Percentiles rank a stretch among this genome's conserved stretches.
phyloP scores from a whole-genome alignment of 352 stramenopile genomes.

The Globisporangium paddicum region DNA sequence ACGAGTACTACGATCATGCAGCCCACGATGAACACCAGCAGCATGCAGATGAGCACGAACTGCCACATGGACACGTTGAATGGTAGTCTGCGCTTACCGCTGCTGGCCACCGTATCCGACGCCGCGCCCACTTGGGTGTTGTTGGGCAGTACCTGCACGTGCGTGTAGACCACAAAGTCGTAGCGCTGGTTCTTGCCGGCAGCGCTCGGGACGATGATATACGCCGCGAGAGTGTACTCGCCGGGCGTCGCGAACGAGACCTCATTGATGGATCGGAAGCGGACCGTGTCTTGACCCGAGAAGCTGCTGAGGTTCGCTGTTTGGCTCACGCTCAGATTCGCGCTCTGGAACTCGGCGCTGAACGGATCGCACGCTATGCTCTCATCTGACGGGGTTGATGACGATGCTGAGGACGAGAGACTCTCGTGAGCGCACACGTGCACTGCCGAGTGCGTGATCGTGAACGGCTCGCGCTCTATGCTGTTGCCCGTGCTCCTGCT shows the following conservation, averaged over 20 bases:
- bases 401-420: background rate
- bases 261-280: slow-evolving; percentile 19
- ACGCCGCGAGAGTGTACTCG: slow-evolving; percentile 25
- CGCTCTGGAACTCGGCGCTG: slow-evolving; percentile 11
- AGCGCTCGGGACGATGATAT: slow-evolving; percentile 23
- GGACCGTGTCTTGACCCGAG: slow-evolving; percentile 4
- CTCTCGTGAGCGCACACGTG: slow-evolving; percentile 15
- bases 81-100: background rate
- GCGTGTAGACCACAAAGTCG: slow-evolving; percentile 30
- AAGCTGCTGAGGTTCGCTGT: slow-evolving; percentile 13
- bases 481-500: background rate
- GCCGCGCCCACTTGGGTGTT: slow-evolving; percentile 1
- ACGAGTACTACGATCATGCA: slow-evolving; percentile 15
- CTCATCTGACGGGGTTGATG: background rate
- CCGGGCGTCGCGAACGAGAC: slow-evolving; percentile 20
- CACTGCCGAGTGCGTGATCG: slow-evolving; percentile 12
- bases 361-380: slow-evolving; percentile 19
- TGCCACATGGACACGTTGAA: slow-evolving; percentile 20
- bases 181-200: slow-evolving; percentile 14
- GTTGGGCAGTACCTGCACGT: background rate
- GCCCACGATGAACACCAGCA: slow-evolving; percentile 20
- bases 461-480: background rate
- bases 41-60: slow-evolving; percentile 18
- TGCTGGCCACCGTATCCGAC: background rate
- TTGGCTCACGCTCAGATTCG: slow-evolving; percentile 20